Evolutionary conservation across 352 stramenopile species (phyloP), one percentile per base, ranked within the genome.

Genomic region (Phytophthora kernoviae): DNA sequence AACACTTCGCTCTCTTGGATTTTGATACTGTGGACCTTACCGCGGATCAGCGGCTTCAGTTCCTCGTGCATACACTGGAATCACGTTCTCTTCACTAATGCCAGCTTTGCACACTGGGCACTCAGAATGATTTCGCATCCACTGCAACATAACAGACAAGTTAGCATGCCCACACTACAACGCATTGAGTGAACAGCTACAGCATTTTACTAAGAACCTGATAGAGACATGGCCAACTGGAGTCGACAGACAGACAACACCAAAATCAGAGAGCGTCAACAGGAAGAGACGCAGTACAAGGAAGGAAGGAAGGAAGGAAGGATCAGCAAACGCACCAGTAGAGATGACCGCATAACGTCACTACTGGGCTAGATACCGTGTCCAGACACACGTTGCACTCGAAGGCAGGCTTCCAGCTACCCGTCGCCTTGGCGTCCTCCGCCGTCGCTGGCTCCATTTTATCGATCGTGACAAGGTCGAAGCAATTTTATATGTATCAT

Each of bases 361-460:
- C 88, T 11, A 97, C 87, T 9, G 90, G 88, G 45, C 88, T 93
- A 32, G 75, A 79, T 15, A 96, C 88, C 39, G 72, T 78, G 56
- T 96, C 88, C 30, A 97, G 75, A 54, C 90, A 97, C 62, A 97
- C 91, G 62, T 96, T 97, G 74, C 90, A 97, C 62, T 96, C 87
- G 47, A 96, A 96, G 9, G 56, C 56, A 32, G 61, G 47, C 27
- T 70, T 77, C 5, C 22, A 36, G 17, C 45, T 66, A 59, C 58
- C 60, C n/a, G 40, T 49, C 18, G 51, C 33, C 59, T 62, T 58
- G 27, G 54, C 45, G 9, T 51, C 32, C 43, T 18, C 10, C 20
- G 47, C 10, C 27, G 55, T 46, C 15, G 54, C 21, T 37, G 48
- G n/a, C 34, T 52, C 51, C 58, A 57, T 63, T 46, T 55, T 55